Evolutionary conservation across 257 asterid species (phyloP).

Genomic region (Plantago elongata): DNA sequence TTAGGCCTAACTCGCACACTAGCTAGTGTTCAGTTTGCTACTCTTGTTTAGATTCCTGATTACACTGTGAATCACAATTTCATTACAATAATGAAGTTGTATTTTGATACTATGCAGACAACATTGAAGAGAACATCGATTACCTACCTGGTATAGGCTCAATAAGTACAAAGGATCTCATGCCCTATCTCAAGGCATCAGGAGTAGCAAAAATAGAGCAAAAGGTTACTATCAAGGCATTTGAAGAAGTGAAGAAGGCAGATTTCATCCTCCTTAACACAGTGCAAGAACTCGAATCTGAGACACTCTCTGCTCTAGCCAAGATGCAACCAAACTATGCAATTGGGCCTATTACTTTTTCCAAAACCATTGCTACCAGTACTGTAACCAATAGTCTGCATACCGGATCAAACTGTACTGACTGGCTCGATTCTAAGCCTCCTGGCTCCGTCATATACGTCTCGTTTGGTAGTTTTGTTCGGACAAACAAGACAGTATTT

Average conservation of each 20-base stretch:
- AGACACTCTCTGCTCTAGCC: slow-evolving; percentile 35
- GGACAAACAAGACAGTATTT: slow-evolving; percentile 26
- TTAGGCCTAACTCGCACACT: neutral
- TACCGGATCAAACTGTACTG: slow-evolving; percentile 44
- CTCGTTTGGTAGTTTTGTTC: slow-evolving; percentile 55
- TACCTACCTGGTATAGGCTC: slow-evolving; percentile 61
- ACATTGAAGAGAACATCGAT: slow-evolving; percentile 41
- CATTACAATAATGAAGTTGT: too few relatives aligned
- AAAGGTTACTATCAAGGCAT: slow-evolving; percentile 28
- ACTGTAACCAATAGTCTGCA: slow-evolving; percentile 31
- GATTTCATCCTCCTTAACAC: slow-evolving; percentile 66
- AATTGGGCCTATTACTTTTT: slow-evolving; percentile 43
- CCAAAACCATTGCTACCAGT: slow-evolving; percentile 11
- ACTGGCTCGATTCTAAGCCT: slow-evolving; percentile 44
- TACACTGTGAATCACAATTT: too few relatives aligned
- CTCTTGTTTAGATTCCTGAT: too few relatives aligned
- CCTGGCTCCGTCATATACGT: slow-evolving; percentile 46
- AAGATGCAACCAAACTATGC: slow-evolving; percentile 39
- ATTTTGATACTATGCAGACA: slow-evolving; percentile 21
- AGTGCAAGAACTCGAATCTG: slow-evolving; percentile 49
- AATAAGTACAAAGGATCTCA: slow-evolving; percentile 43
- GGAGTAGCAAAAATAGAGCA: slow-evolving; percentile 23
- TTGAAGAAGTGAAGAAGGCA: slow-evolving; percentile 47
- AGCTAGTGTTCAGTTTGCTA: too few relatives aligned
- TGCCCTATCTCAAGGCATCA: slow-evolving; percentile 38